Evolutionary conservation across 2,329 filamentous ascomycete genomes (phyloP), one percentile per base, ranked within the genome.

Genomic region (Lasiodiplodia citricola): DNA sequence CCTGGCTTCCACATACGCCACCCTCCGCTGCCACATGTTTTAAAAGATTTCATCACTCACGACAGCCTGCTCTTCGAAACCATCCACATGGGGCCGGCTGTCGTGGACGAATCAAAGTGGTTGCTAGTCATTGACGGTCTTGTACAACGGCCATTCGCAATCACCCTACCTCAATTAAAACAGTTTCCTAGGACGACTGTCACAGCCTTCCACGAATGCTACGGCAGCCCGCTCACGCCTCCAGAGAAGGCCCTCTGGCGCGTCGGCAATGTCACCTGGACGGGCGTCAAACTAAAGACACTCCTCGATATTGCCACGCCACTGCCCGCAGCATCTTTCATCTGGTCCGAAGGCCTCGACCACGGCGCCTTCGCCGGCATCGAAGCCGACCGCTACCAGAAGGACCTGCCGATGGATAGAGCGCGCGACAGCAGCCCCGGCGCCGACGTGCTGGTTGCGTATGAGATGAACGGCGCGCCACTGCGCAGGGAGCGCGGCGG

Each of bases 181-280:
- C 44, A 67, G 3, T 68, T 80, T 8, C 77, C 77, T 0, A 65
- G 66, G 8, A 70, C 67, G 10, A 73, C 68, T 6, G 65, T 80
- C 6, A 77, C 75, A 4, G 70, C 77, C 3, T 75, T 78, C 55
- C 77, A 80, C 60, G 78, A 80, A 69, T 80, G 78, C 70, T 80
- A 76, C 58, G 78, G 78, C 13, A 78, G 75, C 52, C 78, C 78
- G 0, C 55, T 80, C 1, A 73, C 72, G 16, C 75, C 77, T 11
- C 73, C 77, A 0, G 73, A 69, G 2, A 72, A 72, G 4, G 74
- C 75, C 2, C 52, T 77, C 1, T 76, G 75, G 73, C 73, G 78
- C 2, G 70, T 80, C 1, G 78, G 79, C 0, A 81, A 80, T 55
- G 76, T 79, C 0, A 58, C 50, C 16, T 81, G 78, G 79, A 77